Evolutionary conservation across 208 protist species (phyloP), one percentile per base, ranked within the genome.

Genomic region (Leptomonas seymouri): DNA sequence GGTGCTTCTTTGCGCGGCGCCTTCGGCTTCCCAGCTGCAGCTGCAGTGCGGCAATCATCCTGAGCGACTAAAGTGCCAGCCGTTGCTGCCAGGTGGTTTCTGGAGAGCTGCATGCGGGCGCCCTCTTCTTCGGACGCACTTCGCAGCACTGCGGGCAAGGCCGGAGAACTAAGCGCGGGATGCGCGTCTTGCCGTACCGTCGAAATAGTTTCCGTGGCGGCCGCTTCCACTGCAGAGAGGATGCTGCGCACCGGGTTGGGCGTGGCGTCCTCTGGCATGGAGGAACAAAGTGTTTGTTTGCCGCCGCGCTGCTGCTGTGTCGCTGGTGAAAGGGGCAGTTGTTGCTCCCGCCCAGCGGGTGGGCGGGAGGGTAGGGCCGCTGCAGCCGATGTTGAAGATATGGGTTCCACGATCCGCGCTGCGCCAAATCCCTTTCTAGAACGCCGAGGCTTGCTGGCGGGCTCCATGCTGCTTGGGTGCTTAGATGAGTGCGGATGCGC

Each of bases 161-260:
- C 44, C 44, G 44, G 45, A 18, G 55, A 28, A 16, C 34, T 15
- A 4, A 34, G 20, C 42, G 12, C 20, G 1, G 57, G 7, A 0
- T 14, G 11, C 0, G 44, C 1, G 23, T 20, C 18, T 0, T 18
- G 21, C 31, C 34, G 59, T 20, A 23, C 23, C 36, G 50, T 60
- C 23, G 55, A 69, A 18, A 50, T 30, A 0, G 48, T 48, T n/a
- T 77, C 64, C 25, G 42, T 61, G n/a, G 64, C 71, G 23, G 63
- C 71, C 30, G 71, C 71, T 50, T 77, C 71, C 36, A 71, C 48
- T 0, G 64, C 64, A 4, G 64, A 58, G 2, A 71, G 71, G 21
- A 77, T 77, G 51, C 41, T 67, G 20, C 71, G 71, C 25, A 36
- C 50, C 12, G 71, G 71, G 51, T 71, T 70, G 3, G 64, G 64